Percentiles rank a stretch among this genome's conserved stretches.
phyloP scores from a whole-genome alignment of 345 rosid species.

The Heritiera littoralis region DNA sequence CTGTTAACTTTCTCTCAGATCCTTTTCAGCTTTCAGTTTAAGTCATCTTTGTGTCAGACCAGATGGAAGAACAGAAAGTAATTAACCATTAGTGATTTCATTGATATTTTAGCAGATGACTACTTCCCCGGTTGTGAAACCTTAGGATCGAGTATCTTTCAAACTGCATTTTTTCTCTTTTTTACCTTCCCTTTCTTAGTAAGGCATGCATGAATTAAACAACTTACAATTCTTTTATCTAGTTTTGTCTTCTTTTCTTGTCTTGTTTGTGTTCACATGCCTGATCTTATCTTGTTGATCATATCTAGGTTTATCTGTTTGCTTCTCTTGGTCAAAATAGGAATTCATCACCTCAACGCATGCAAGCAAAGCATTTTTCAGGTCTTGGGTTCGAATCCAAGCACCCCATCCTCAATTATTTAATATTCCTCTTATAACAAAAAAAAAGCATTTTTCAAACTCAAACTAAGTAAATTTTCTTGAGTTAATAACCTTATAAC shows the following conservation, averaged over 20 bases:
- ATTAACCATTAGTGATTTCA: neutral
- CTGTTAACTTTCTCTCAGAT: slow-evolving; percentile 1
- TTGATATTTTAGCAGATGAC: neutral
- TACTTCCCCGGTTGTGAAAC: slow-evolving; percentile 3
- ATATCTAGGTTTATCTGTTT: neutral
- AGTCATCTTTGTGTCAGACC: neutral
- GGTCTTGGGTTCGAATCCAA: no score
- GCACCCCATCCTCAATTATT: no score
- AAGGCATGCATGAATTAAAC: neutral
- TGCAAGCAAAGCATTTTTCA: neutral
- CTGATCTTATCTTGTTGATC: neutral
- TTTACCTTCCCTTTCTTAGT: neutral
- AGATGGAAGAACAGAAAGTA: neutral
- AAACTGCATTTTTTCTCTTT: neutral
- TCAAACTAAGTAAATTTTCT: no score
- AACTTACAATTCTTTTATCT: neutral
- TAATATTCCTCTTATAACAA: no score
- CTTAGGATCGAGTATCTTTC: neutral
- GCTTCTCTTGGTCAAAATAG: neutral
- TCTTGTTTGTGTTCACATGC: neutral
- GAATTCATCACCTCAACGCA: neutral
- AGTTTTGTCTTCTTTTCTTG: neutral
- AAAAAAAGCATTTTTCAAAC: no score
- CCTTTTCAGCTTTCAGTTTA: neutral
- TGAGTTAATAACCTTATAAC: neutral